Base-by-base conservation (phyloP, 768 basidiomycete genomes). In the Mycena rosella region DNA sequence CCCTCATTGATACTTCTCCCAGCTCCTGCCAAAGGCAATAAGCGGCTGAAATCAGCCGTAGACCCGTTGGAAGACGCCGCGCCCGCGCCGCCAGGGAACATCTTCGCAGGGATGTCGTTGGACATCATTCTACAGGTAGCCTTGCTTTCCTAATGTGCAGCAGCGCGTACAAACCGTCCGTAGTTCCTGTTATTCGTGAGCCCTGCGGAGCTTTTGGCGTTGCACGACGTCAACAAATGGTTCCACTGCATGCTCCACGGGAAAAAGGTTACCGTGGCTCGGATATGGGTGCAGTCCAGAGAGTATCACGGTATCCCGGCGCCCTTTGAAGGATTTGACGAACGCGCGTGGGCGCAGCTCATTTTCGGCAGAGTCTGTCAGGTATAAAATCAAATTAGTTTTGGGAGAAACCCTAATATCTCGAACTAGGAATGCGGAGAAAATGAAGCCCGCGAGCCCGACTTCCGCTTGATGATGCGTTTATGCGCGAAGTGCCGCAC, bases 251-350 rank as follows among this genome's bases (percentile, higher is more conserved):
- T 47, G 57, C 57, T 58, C 3, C 27, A 56, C 29, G 57, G 44
- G 17, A 34, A 32, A 22, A 47, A 47, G n/a, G 57, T 9, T 29
- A 32, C 5, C 29, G 1, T n/a, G n/a, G n/a, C n/a, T n/a, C n/a
- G n/a, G 20, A 58, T 58, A 29, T 58, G 57, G 57, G 42, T 34
- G 1, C 30, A 58, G 18, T 58, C 57, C 18, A 58, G 57, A 47
- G 57, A 58, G 27, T 24, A 47, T 26, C 57, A 58, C n/a, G 57
- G 44, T 24, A 58, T 58, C 29, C 57, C 57, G 1, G 24, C 13
- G n/a, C 57, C 57, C 1, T 58, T 58, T 58, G 57, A 58, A 32
- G 57, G 29, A 22, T 58, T 58, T 22, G 11, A 5, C 42, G 57
- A 58, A n/a, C n/a, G 17, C 20, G 14, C 57, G 1, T 58, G 57